Evolutionary conservation across 2,329 filamentous ascomycete genomes (phyloP).

Genomic region (Cytospora leucostoma): DNA sequence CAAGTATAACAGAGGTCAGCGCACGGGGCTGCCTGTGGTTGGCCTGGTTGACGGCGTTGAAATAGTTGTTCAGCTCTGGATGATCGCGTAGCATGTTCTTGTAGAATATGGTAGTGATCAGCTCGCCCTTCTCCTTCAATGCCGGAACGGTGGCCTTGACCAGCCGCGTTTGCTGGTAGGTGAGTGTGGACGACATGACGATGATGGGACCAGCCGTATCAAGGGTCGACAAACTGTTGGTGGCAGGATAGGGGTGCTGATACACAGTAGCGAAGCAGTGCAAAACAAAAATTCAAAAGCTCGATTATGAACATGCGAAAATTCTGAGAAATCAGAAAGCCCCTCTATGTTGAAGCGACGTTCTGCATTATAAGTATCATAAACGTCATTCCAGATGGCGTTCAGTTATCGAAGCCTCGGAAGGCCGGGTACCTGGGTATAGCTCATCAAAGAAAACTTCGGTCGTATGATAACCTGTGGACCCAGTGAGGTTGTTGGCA

Average conservation of each 20-base stretch:
- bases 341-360: background rate
- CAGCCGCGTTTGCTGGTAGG: slow-evolving; percentile 59
- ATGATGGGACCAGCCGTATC: background rate
- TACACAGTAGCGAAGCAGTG: background rate
- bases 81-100: slow-evolving; percentile 65
- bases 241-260: too few species aligned
- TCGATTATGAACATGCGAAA: background rate
- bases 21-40: slow-evolving; percentile 64
- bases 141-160: slow-evolving; percentile 72
- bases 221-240: background rate
- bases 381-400: background rate
- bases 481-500: slow-evolving; percentile 9
- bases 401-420: background rate
- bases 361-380: background rate
- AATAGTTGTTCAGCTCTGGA: slow-evolving; percentile 68
- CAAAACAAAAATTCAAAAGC: background rate
- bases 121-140: slow-evolving; percentile 65
- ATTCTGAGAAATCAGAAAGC: background rate
- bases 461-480: slow-evolving; percentile 26
- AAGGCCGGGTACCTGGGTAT: background rate
- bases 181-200: slow-evolving; percentile 39
- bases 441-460: slow-evolving; percentile 5
- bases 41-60: slow-evolving; percentile 68
- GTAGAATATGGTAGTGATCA: slow-evolving; percentile 74
- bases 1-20: slow-evolving; percentile 65